Conservation (phyloP, 2,329 filamentous ascomycete genomes). For the Didymella keratinophila region DNA sequence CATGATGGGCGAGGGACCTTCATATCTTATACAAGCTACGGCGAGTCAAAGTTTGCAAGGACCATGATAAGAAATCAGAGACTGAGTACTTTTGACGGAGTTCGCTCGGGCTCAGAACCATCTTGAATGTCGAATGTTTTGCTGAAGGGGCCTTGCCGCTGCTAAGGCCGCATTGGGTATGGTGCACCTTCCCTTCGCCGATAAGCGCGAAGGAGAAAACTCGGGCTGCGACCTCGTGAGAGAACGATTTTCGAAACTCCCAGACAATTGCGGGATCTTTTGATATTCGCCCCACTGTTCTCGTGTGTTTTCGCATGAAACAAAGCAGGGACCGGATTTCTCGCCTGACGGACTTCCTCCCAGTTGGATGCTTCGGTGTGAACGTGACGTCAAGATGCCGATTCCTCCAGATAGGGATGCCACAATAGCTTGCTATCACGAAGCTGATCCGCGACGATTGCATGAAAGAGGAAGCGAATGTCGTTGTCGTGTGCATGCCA, state of each 20-base stretch:
- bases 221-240: constrained; percentile 9
- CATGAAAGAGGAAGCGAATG: neutral
- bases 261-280: constrained; percentile 13
- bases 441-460: neutral
- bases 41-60: constrained; percentile 13
- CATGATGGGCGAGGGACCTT: constrained; percentile 5
- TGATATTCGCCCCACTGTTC: constrained; percentile 16
- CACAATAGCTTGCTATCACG: neutral
- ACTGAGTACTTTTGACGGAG: constrained; percentile 16
- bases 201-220: constrained; percentile 1
- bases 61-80: constrained; percentile 8
- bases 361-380: neutral
- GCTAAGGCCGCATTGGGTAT: neutral
- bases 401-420: constrained; percentile 1
- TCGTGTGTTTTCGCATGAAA: constrained; percentile 10
- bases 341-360: constrained; percentile 16
- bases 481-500: neutral
- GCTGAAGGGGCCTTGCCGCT: constrained; percentile 5
- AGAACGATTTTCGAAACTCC: constrained; percentile 10
- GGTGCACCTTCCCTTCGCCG: neutral
- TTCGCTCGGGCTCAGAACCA: constrained; percentile 23
- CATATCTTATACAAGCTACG: constrained; percentile 14
- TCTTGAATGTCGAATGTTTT: constrained; percentile 10
- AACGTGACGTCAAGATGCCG: constrained; percentile 15
- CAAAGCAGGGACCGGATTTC: constrained; percentile 7